These are phyloP conservation scores for Favolaschia claudopus DNA, from an alignment of 768 basidiomycete genomes.

Conservation along the genomic window DNA sequence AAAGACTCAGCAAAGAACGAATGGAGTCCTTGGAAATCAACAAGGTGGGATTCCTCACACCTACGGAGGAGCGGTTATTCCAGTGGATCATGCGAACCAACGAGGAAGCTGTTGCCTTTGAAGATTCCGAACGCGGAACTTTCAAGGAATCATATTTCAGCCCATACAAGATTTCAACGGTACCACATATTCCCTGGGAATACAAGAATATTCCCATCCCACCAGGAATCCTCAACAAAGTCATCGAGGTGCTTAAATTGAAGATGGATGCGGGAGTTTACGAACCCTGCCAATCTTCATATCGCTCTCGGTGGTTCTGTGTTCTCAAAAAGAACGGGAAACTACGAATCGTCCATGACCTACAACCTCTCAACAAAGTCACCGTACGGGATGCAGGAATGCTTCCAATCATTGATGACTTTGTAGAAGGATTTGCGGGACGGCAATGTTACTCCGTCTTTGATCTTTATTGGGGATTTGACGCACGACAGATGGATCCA, in stretches of 20 bases:
- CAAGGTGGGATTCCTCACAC: slow-evolving; percentile 29
- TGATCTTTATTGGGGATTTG: slow-evolving; percentile 25
- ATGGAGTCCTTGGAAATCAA: slow-evolving; percentile 29
- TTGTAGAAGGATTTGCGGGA: slow-evolving; percentile 28
- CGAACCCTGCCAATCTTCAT: slow-evolving; percentile 30
- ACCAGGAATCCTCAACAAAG: slow-evolving; percentile 35
- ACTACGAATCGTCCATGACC: slow-evolving; percentile 34
- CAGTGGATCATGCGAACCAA: background rate
- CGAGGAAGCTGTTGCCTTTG: background rate
- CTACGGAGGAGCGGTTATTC: slow-evolving; percentile 29
- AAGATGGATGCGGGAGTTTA: slow-evolving; percentile 33
- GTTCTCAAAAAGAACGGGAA: slow-evolving; percentile 32
- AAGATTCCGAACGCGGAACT: slow-evolving; percentile 31
- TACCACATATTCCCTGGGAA: slow-evolving; percentile 29
- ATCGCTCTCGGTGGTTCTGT: slow-evolving; percentile 33
- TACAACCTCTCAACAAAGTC: slow-evolving; percentile 30
- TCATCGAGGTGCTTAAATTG: slow-evolving; percentile 24
- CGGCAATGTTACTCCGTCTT: slow-evolving; percentile 13
- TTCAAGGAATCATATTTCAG: slow-evolving; percentile 33
- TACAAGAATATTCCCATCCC: slow-evolving; percentile 31
- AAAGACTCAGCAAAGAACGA: slow-evolving; percentile 24
- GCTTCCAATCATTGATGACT: slow-evolving; percentile 28
- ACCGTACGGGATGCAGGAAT: slow-evolving; percentile 28
- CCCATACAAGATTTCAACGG: slow-evolving; percentile 16
- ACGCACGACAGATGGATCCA: slow-evolving; percentile 14